These are phyloP conservation scores for Anastatica hierochuntica DNA, from an alignment of 345 rosid genomes.

Conservation along the genomic window DNA sequence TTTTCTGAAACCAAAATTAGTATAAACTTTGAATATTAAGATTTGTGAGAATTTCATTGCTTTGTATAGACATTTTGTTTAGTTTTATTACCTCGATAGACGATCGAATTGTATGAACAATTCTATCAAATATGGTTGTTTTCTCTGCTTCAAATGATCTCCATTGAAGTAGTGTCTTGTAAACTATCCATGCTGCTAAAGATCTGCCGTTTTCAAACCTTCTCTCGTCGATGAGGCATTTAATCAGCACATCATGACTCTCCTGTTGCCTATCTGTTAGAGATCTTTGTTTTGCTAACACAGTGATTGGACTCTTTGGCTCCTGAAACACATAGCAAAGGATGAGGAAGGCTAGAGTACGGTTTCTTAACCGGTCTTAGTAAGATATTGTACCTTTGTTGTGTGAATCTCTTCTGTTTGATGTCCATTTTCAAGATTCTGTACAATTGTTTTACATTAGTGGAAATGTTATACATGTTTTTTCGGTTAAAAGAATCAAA, in stretches of 20 bases:
- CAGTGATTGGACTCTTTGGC: slow-evolving; percentile 24
- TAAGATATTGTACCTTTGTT: slow-evolving; percentile 25
- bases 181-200: slow-evolving; percentile 46
- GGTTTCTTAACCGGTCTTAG: slow-evolving; percentile 4
- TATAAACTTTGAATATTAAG: slow-evolving; percentile 5
- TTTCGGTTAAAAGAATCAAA: background rate
- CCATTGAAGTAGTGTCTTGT: slow-evolving; percentile 54
- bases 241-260: slow-evolving; percentile 44
- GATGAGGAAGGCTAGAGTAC: slow-evolving; percentile 9
- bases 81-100: slow-evolving; percentile 60
- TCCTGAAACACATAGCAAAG: slow-evolving; percentile 28
- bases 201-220: slow-evolving; percentile 41
- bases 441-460: slow-evolving; percentile 15
- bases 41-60: background rate
- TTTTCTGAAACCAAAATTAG: slow-evolving; percentile 22
- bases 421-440: slow-evolving; percentile 39
- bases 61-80: background rate
- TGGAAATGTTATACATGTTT: background rate
- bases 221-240: slow-evolving; percentile 38
- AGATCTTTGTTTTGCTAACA: slow-evolving; percentile 41
- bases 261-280: slow-evolving; percentile 55
- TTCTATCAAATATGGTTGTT: slow-evolving; percentile 48
- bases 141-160: slow-evolving; percentile 59
- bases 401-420: slow-evolving; percentile 28
- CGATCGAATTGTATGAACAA: slow-evolving; percentile 39